phyloP scores from a whole-genome alignment of 768 basidiomycete species.

The Hysterangium stoloniferum region DNA sequence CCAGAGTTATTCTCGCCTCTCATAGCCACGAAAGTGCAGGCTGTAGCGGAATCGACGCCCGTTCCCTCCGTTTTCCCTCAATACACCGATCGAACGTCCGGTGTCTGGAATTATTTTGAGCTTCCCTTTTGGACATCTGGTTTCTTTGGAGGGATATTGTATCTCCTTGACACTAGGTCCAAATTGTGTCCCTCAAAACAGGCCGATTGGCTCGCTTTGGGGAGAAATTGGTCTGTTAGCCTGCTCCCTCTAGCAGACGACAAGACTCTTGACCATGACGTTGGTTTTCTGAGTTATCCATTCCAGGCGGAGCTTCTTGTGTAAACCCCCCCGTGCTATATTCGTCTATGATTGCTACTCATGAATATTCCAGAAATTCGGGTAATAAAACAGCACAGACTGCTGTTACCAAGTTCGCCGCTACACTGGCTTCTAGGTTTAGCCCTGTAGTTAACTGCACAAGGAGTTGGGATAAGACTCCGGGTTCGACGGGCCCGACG shows the following conservation, averaged over 20 bases:
- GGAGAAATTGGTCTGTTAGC: constrained; percentile 42
- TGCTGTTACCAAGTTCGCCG: constrained; percentile 49
- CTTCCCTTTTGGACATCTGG: constrained; percentile 61
- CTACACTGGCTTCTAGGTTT: constrained; percentile 48
- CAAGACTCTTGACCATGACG: constrained; percentile 53
- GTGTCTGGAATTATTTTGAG: constrained; percentile 41
- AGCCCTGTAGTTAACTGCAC: constrained; percentile 58
- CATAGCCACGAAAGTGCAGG: too few relatives aligned
- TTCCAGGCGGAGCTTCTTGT: constrained; percentile 53
- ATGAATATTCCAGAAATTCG: constrained; percentile 38
- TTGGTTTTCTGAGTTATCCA: constrained; percentile 63
- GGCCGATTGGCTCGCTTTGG: constrained; percentile 49
- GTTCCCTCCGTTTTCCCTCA: constrained; percentile 46
- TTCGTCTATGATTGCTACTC: neutral
- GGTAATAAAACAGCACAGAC: constrained; percentile 45
- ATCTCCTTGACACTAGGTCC: constrained; percentile 49
- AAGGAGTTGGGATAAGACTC: constrained; percentile 51
- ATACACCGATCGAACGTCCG: constrained; percentile 41
- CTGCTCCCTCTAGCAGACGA: constrained; percentile 39
- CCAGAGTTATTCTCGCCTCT: too few relatives aligned
- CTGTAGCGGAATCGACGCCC: too few relatives aligned
- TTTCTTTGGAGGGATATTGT: constrained; percentile 56
- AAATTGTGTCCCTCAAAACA: constrained; percentile 35
- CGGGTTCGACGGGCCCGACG: constrained; percentile 50
- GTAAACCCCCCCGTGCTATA: constrained; percentile 30